Evolutionary conservation across 1,284 basidiomycete species (phyloP).

Genomic region (Porodaedalea pini): DNA sequence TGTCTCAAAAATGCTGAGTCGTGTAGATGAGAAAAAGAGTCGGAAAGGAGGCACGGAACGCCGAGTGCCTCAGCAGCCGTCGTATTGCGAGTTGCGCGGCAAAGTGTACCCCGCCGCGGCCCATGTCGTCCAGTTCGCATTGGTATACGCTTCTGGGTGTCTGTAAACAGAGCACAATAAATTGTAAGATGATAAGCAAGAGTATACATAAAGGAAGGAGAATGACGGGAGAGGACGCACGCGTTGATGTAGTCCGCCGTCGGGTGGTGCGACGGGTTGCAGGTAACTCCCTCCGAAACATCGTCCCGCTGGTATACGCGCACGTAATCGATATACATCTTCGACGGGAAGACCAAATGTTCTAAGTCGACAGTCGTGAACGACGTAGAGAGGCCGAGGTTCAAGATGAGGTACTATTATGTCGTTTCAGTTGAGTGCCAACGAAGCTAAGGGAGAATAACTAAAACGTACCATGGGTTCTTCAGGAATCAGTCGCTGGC

Average conservation of each 20-base stretch:
- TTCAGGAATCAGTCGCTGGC: conserved; percentile 67
- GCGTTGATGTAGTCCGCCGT: conserved; percentile 45
- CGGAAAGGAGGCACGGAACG: no score
- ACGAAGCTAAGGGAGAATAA: conserved; percentile 5
- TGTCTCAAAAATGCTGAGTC: no score
- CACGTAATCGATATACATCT: conserved; percentile 75
- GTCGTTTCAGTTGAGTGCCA: conserved; percentile 8
- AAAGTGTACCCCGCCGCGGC: conserved; percentile 27
- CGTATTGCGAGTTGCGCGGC: conserved; percentile 30
- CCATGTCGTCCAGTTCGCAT: conserved; percentile 32
- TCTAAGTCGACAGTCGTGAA: conserved; percentile 70
- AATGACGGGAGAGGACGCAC: conserved; percentile 26
- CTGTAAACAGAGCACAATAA: conserved; percentile 13
- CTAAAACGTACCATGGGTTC: conserved; percentile 63
- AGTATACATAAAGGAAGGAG: not conserved
- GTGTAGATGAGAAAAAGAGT: no score
- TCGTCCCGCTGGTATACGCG: conserved; percentile 72
- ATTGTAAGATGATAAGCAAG: not conserved
- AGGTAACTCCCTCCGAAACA: conserved; percentile 52
- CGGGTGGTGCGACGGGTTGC: conserved; percentile 60
- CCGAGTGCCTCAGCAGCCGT: conserved; percentile 26
- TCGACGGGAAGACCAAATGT: conserved; percentile 61
- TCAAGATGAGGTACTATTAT: conserved; percentile 66
- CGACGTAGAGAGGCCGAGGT: conserved; percentile 65
- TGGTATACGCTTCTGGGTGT: conserved; percentile 28